Conservation (phyloP, 2,329 filamentous ascomycete genomes). For the Xylariaceae sp. region DNA sequence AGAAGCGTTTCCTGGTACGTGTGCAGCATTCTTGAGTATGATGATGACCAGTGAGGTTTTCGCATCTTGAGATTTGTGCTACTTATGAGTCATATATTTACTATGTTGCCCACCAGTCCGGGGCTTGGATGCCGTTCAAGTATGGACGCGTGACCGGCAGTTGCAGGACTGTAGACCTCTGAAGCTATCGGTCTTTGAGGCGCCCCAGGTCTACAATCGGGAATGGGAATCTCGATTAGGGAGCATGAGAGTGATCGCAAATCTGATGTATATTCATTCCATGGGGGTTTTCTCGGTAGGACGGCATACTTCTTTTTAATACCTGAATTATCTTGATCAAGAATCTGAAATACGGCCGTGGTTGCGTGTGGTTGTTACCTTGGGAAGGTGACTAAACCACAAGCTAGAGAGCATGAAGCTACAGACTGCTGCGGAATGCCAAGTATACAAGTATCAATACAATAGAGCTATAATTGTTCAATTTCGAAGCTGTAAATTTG, state of each 20-base stretch:
- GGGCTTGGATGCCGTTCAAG: constrained; percentile 1
- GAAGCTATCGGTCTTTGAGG: background rate
- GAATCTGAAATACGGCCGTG: constrained; percentile 31
- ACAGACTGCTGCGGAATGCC: constrained; percentile 32
- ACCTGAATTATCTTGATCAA: constrained; percentile 35
- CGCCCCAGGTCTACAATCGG: constrained; percentile 6
- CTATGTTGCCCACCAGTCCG: constrained; percentile 8
- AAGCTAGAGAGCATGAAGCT: constrained; percentile 25
- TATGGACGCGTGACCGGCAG: background rate
- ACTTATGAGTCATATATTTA: constrained; percentile 10
- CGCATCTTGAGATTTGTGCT: constrained; percentile 22
- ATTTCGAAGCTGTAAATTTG: constrained; percentile 15
- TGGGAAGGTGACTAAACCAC: constrained; percentile 25
- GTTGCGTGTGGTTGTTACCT: constrained; percentile 32
- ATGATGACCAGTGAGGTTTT: constrained; percentile 26
- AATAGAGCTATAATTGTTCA: constrained; percentile 35
- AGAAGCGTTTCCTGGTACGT: constrained; percentile 36
- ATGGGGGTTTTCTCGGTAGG: constrained; percentile 37
- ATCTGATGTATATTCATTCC: constrained; percentile 39
- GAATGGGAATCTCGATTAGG: constrained; percentile 19
- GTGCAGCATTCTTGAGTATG: constrained; percentile 6
- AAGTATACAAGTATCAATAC: constrained; percentile 37
- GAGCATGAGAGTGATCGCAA: constrained; percentile 20
- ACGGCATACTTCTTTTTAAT: constrained; percentile 43
- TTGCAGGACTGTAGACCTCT: constrained; percentile 1